Base-by-base conservation (phyloP, 2,329 filamentous ascomycete species). In the Pezicula carpinea region DNA sequence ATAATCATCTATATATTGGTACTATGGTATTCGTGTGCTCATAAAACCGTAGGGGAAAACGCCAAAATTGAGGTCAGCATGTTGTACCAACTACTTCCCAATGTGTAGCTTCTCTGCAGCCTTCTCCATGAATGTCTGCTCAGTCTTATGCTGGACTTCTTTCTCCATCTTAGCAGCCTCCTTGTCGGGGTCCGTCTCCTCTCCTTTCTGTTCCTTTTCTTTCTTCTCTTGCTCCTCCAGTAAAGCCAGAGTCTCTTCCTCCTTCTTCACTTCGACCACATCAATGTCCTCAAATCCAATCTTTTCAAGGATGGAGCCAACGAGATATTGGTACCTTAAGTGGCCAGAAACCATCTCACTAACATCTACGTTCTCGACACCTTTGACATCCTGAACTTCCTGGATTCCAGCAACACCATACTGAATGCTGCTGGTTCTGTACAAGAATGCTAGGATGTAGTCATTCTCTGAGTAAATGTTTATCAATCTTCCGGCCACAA, bases 391-490 rank as follows among this genome's bases (percentile, higher is more conserved):
- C 48, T 81, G 68, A 19, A 95, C 79, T 26, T 81, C 75, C 62
- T 96, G 87, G 1, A 97, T 70, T 0, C 91, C 92, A 0, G 90
- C 90, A 35, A 96, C 80, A 3, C 91, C 91, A 34, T 87, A 77
- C 53, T 93, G 85, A 22, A 95, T 78, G 49, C 84, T 90, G 34
- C 87, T 89, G 2, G 89, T 85, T 38, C 91, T 82, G 64, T 96
- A 96, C 15, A 96, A 72, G 62, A 96, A 92, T 1, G 82, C 90
- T 1, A 96, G 80, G 26, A 96, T 82, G 59, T 89, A 87, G 66
- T 96, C 91, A 50, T 93, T 91, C 44, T 85, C 82, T 2, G 88
- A 92, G 67, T 85, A 96, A 7, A 92, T 89, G 57, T 96, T 96
- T 57, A 95, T 85, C 6, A 96, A 75, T 48, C 86, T 79, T 2